A percentile compares a stretch with the other conserved stretches of the same genome.
Evolutionary conservation across 306 rosid species (phyloP).

Genomic region (Citrullus colocynthis): DNA sequence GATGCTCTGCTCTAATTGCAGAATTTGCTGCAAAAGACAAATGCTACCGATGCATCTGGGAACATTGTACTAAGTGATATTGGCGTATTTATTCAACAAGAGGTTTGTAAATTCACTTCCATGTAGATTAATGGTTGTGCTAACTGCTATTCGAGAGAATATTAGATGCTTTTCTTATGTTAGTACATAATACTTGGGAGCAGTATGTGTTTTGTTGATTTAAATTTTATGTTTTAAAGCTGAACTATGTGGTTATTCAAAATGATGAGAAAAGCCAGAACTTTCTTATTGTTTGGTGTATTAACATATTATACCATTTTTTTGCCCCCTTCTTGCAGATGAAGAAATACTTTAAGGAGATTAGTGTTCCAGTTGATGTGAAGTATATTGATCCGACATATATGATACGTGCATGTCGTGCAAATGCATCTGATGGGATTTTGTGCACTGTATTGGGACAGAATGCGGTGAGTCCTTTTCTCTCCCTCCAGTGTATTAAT

Average conservation of each 20-base stretch:
- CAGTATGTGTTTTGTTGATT: background rate
- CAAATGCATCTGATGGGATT: conserved; percentile 98
- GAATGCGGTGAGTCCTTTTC: conserved; percentile 67
- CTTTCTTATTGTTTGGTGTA: background rate
- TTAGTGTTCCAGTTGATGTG: conserved; percentile 72
- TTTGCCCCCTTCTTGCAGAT: conserved; percentile 28
- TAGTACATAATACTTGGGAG: background rate
- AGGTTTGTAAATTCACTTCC: conserved; percentile 47
- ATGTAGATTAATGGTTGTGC: background rate
- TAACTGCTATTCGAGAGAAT: background rate
- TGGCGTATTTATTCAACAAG: conserved; percentile 87
- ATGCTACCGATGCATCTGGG: conserved; percentile 94
- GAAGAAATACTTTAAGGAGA: conserved; percentile 61
- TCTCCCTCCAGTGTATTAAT: background rate
- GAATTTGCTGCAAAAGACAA: conserved; percentile 74
- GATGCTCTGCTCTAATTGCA: conserved; percentile 29
- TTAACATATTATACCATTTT: background rate
- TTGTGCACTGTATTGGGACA: conserved; percentile 91
- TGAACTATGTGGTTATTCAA: background rate
- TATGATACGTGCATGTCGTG: conserved; percentile 94
- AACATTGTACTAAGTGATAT: conserved; percentile 71
- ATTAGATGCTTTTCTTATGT: background rate
- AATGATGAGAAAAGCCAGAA: background rate
- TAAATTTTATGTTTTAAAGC: background rate
- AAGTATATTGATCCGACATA: conserved; percentile 96